Evolutionary conservation across 768 basidiomycete species (phyloP).

Genomic region (Pleurotus salmoneostramineus): DNA sequence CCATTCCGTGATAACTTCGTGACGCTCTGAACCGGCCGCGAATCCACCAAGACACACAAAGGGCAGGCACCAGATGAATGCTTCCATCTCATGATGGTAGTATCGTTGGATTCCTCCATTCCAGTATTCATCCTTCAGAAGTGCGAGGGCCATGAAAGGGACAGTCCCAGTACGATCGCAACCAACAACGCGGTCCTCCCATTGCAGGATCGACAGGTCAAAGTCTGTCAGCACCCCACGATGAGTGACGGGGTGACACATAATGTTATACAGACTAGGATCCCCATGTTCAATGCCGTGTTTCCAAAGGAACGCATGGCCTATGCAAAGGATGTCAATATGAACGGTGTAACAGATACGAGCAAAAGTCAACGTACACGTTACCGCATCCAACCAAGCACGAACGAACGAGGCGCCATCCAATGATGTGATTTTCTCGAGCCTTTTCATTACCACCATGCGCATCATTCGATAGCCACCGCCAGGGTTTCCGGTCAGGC

Average conservation of each 20-base stretch:
- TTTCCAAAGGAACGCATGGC: constrained; percentile 7
- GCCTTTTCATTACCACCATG: not conserved
- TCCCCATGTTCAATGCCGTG: constrained; percentile 22
- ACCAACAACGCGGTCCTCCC: not conserved
- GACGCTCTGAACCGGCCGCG: not conserved
- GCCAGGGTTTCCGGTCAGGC: not conserved
- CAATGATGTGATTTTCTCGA: not conserved
- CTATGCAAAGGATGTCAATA: not conserved
- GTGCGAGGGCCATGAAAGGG: constrained; percentile 28
- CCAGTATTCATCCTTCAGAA: constrained; percentile 15
- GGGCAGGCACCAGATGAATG: constrained; percentile 24
- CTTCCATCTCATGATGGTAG: constrained; percentile 29
- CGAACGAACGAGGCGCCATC: not conserved
- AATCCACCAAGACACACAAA: constrained; percentile 8
- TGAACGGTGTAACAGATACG: not conserved
- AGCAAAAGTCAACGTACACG: not conserved
- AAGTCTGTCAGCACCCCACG: constrained; percentile 24
- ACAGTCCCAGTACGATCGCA: constrained; percentile 19
- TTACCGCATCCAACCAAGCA: not conserved
- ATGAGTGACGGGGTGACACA: constrained; percentile 15
- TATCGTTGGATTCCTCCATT: constrained; percentile 12
- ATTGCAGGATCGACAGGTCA: constrained; percentile 18
- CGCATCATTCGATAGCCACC: not conserved
- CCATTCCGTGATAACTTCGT: not conserved
- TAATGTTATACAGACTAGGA: constrained; percentile 26